Evolutionary conservation across 2,329 filamentous ascomycete species (phyloP).

Genomic region (Macroventuria anomochaeta): DNA sequence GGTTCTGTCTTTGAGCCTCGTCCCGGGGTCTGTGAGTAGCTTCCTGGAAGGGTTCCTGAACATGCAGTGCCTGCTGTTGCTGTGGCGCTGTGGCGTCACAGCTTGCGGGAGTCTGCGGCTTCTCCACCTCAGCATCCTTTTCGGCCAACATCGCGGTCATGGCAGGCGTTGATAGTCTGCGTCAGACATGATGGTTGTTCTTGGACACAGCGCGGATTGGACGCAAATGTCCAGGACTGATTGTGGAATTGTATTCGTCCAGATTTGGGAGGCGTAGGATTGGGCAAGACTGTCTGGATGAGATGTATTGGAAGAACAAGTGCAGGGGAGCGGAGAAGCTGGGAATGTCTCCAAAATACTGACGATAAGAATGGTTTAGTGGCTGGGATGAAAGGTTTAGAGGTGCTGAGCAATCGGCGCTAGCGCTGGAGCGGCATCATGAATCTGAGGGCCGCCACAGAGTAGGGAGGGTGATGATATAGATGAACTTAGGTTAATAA

Average conservation of each 20-base stretch:
- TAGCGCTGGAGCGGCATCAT: constrained; percentile 16
- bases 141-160: background rate
- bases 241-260: background rate
- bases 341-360: background rate
- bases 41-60: background rate
- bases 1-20: background rate
- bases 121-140: background rate
- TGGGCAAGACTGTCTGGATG: background rate
- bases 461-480: background rate
- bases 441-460: background rate
- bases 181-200: background rate
- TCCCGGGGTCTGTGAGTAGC: background rate
- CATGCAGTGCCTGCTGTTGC: background rate
- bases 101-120: constrained; percentile 1
- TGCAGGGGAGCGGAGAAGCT: too few species aligned
- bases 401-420: constrained; percentile 29
- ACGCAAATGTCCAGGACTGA: background rate
- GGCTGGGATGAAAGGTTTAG: constrained; percentile 5
- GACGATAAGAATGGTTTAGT: background rate
- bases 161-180: background rate
- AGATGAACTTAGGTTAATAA: background rate
- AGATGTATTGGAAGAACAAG: too few species aligned
- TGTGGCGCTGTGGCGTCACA: background rate
- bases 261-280: background rate
- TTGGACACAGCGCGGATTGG: background rate